A percentile compares a stretch with the other conserved stretches of the same genome.
Conservation (phyloP, 225 moss, liverwort and hornwort species). For the Sphagnum contortum region DNA sequence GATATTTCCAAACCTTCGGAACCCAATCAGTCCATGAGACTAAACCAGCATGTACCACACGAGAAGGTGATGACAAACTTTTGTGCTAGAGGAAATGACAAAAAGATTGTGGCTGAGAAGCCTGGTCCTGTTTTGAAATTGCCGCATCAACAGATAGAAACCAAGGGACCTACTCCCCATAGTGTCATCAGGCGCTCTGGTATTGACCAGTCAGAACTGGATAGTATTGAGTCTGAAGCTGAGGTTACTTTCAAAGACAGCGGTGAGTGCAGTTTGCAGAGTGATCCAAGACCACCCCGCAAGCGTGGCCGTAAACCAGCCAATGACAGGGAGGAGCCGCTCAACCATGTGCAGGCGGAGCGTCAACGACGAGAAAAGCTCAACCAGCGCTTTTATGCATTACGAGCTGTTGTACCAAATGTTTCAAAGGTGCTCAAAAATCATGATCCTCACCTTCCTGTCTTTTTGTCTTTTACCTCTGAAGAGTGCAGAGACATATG, state of each 20-base stretch:
- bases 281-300: constrained; percentile 79
- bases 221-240: constrained; percentile 79
- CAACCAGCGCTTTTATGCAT: constrained; percentile 82
- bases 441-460: too few relatives aligned
- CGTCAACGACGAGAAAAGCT: constrained; percentile 86
- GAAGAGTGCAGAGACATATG: too few relatives aligned
- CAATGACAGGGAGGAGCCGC: constrained; percentile 83
- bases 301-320: constrained; percentile 93
- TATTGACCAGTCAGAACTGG: constrained; percentile 65
- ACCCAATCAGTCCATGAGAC: constrained; percentile 18
- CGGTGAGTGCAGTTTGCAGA: constrained; percentile 46
- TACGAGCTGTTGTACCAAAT: constrained; percentile 87
- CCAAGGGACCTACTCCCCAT: constrained; percentile 28
- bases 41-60: constrained; percentile 21
- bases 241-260: constrained; percentile 72
- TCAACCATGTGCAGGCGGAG: constrained; percentile 93
- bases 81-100: constrained; percentile 7
- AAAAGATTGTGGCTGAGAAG: constrained; percentile 26
- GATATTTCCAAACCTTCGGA: constrained; percentile 21
- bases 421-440: constrained; percentile 66
- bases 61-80: constrained; percentile 14
- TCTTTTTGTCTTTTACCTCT: too few relatives aligned
- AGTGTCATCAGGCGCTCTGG: constrained; percentile 39
- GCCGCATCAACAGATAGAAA: constrained; percentile 15
- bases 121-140: constrained; percentile 15